Conservation (phyloP, 1,139 yeast species). For the Sugiyamaella grinbergsii region DNA sequence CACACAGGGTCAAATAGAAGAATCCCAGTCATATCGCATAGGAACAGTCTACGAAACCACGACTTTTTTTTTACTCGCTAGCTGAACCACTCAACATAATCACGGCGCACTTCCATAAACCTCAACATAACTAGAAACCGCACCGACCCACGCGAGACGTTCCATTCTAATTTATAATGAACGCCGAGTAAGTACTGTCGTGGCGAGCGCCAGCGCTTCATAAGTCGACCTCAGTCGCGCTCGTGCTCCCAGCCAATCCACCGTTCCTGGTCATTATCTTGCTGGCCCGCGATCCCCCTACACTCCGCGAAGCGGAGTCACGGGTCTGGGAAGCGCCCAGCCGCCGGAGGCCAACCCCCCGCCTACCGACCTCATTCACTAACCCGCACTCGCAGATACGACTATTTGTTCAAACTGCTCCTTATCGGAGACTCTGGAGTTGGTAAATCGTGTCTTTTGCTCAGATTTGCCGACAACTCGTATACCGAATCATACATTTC, state of each 20-base stretch:
- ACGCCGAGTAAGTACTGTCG: slow-evolving; percentile 7
- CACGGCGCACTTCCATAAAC: not conserved
- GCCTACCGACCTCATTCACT: not conserved
- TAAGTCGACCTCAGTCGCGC: too few relatives aligned
- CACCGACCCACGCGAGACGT: not conserved
- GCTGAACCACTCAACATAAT: too few relatives aligned
- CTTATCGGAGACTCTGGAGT: slow-evolving; percentile 98
- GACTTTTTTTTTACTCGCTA: not conserved
- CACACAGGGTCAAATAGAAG: not conserved
- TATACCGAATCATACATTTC: slow-evolving; percentile 97
- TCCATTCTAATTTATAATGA: not conserved
- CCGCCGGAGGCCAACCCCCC: slow-evolving; percentile 14
- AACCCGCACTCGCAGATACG: slow-evolving; percentile 56
- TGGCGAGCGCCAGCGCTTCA: too few relatives aligned
- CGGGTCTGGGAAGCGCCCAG: slow-evolving; percentile 3
- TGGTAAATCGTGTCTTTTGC: slow-evolving; percentile 91
- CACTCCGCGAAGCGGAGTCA: not conserved
- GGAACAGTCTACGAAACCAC: not conserved
- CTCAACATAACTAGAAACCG: not conserved
- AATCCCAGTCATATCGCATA: not conserved
- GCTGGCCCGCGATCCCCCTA: too few relatives aligned
- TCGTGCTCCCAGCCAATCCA: too few relatives aligned
- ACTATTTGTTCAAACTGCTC: slow-evolving; percentile 88
- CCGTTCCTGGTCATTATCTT: too few relatives aligned
- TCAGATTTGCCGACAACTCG: slow-evolving; percentile 96